Evolutionary conservation across 2,329 filamentous ascomycete species (phyloP).

Genomic region (Aureobasidium sp.): DNA sequence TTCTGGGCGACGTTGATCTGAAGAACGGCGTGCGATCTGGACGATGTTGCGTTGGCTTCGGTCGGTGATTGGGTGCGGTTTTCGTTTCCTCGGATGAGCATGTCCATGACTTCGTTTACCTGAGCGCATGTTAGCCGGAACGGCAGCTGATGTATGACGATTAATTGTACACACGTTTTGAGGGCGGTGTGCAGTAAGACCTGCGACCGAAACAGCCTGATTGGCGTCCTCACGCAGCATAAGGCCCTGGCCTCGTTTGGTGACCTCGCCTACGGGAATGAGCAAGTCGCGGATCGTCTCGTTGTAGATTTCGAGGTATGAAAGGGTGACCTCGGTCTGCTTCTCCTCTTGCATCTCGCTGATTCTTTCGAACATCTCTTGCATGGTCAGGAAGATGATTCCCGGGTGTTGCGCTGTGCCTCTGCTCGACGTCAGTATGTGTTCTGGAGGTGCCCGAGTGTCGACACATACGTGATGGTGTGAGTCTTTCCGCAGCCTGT

Average conservation of each 20-base stretch:
- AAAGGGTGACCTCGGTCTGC: constrained; percentile 80
- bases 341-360: constrained; percentile 79
- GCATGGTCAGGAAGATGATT: constrained; percentile 98
- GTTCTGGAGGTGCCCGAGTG: not conserved
- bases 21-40: constrained; percentile 90
- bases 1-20: constrained; percentile 96
- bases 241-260: constrained; percentile 68
- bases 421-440: constrained; percentile 18
- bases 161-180: constrained; percentile 54
- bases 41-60: constrained; percentile 94
- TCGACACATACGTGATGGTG: constrained; percentile 54
- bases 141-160: no score
- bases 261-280: constrained; percentile 55
- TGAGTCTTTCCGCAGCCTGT: constrained; percentile 98
- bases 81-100: constrained; percentile 93
- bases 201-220: constrained; percentile 82
- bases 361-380: constrained; percentile 96
- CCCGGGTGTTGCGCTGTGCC: constrained; percentile 88
- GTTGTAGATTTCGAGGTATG: constrained; percentile 98
- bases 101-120: constrained; percentile 91
- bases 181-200: constrained; percentile 83
- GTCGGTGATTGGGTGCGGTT: constrained; percentile 94
- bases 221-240: constrained; percentile 94
- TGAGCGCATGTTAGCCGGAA: constrained; percentile 21
- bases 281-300: constrained; percentile 95